Evolutionary conservation across 805 yeast species (phyloP).

Genomic region (Wickerhamomyces pijperi): DNA sequence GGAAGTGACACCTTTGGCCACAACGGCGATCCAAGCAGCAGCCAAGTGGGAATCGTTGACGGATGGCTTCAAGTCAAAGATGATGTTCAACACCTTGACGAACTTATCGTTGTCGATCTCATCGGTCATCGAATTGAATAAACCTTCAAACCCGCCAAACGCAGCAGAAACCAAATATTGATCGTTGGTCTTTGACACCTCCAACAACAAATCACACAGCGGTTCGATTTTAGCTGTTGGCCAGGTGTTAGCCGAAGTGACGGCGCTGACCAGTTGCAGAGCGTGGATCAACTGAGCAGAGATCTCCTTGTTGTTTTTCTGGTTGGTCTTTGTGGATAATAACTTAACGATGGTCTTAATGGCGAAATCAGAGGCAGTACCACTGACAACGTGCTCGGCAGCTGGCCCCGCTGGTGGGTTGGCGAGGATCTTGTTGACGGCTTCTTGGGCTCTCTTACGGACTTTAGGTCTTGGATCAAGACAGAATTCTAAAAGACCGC

Average conservation of each 20-base stretch:
- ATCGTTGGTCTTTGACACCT: slow-evolving; percentile 71
- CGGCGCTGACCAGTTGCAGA: slow-evolving; percentile 62
- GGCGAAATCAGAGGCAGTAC: slow-evolving; percentile 56
- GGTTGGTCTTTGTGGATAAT: slow-evolving; percentile 23
- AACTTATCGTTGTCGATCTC: slow-evolving; percentile 55
- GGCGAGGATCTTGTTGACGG: slow-evolving; percentile 52
- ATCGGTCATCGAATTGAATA: slow-evolving; percentile 56
- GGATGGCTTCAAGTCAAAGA: slow-evolving; percentile 75
- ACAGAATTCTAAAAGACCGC: slow-evolving; percentile 66
- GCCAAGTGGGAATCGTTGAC: slow-evolving; percentile 74
- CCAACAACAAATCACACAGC: slow-evolving; percentile 67
- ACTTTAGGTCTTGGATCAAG: slow-evolving; percentile 91
- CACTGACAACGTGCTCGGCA: slow-evolving; percentile 69
- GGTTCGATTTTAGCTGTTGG: slow-evolving; percentile 58
- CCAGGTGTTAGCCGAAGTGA: slow-evolving; percentile 75
- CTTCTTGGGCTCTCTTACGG: slow-evolving; percentile 88
- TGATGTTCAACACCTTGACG: slow-evolving; percentile 50
- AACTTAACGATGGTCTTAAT: slow-evolving; percentile 40
- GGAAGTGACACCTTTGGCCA: slow-evolving; percentile 66
- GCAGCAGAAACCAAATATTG: slow-evolving; percentile 77
- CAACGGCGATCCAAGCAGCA: slow-evolving; percentile 91
- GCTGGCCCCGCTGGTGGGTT: slow-evolving; percentile 70
- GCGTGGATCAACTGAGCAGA: slow-evolving; percentile 59
- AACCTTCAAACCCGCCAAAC: slow-evolving; percentile 73
- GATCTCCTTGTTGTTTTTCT: slow-evolving; percentile 34